Evolutionary conservation across 1,284 basidiomycete genomes (phyloP), one percentile per base, ranked within the genome.

Genomic region (Neonothopanus nambi): DNA sequence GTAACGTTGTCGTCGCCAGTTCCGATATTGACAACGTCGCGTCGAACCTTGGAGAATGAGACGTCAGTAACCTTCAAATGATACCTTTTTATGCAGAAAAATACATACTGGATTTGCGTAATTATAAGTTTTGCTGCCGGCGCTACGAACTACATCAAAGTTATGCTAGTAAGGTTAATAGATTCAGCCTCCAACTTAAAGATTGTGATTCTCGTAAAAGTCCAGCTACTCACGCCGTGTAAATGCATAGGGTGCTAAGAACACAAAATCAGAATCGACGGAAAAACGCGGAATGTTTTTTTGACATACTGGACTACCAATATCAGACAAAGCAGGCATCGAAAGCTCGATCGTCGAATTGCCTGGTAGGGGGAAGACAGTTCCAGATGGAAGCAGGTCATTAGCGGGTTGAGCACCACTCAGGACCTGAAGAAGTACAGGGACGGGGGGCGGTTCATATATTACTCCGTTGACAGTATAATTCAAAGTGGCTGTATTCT

Each of bases 261-360:
- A n/a, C 21, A 33, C n/a, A 30, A 41, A 8, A 20, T 26, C 7
- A 48, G 24, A 37, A n/a, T 23, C 11, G 23, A 38, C 9, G 17
- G n/a, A 20, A 24, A 37, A 48, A 43, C 43, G 37, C 20, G 39
- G 28, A 48, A 41, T 20, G 57, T 13, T 12, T 1, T 24, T 1
- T n/a, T n/a, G 20, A 35, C 60, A 48, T 48, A 69, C 65, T 3
- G 65, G 68, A 33, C 62, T 63, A 60, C 68, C 69, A 48, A 58
- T n/a, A n/a, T n/a, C n/a, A n/a, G n/a, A 59, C 30, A 41, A 43
- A 1, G 55, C 60, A 18, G 63, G 57, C 12, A 66, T 45, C 6
- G 58, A 55, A n/a, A 67, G 48, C 51, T 74, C 74, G 40, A 75
- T 65, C 8, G 63, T 63, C 28, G 66, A 61, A 55, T 73, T 73